Evolutionary conservation across 148 eudicot genomes (phyloP).

Genomic region (Camellia granthamiana): DNA sequence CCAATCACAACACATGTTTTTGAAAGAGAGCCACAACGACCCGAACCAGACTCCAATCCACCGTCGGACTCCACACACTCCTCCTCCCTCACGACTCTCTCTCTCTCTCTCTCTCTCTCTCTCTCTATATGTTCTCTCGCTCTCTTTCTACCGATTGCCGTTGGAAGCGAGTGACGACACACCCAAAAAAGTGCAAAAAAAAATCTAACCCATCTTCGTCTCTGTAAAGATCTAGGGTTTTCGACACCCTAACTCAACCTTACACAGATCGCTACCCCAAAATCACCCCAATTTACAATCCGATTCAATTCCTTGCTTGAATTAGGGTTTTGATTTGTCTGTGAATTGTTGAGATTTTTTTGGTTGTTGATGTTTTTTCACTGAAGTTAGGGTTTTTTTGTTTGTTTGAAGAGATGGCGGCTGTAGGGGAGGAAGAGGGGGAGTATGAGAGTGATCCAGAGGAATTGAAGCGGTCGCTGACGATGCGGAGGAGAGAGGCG

Average conservation of each 20-base stretch:
- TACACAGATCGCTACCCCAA: background rate
- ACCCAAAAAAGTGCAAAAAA: background rate
- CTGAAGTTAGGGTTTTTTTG: background rate
- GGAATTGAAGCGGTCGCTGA: slow-evolving; percentile 67
- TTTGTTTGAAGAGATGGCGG: slow-evolving; percentile 21
- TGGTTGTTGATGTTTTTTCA: background rate
- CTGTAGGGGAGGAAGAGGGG: slow-evolving; percentile 38
- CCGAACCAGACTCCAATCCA: no score
- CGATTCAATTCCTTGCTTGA: background rate
- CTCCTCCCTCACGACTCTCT: no score
- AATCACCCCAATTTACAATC: background rate
- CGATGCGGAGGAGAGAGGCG: slow-evolving; percentile 73
- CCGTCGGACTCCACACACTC: no score
- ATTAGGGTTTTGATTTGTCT: slow-evolving; percentile 6
- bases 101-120: no score
- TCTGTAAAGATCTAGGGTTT: slow-evolving; percentile 14
- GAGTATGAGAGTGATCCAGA: slow-evolving; percentile 98
- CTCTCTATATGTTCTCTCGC: no score
- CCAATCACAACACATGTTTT: no score
- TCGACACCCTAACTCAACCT: background rate
- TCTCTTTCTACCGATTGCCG: no score
- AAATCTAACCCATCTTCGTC: background rate
- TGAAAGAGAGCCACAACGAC: no score
- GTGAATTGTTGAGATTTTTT: background rate
- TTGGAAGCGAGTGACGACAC: background rate